Conservation (phyloP, 164 flowering plant genomes). For the Sextonia rubra region DNA sequence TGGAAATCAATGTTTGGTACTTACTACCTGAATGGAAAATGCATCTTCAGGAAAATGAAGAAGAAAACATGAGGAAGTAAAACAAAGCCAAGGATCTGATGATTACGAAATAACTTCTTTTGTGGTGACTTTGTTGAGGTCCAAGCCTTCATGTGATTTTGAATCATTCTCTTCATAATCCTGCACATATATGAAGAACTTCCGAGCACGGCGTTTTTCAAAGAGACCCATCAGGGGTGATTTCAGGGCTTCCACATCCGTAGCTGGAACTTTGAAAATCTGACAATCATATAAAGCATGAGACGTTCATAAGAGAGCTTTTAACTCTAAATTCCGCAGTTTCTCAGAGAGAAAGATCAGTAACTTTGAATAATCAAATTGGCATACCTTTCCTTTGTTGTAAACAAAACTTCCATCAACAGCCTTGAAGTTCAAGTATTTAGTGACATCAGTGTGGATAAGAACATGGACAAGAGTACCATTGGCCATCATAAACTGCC, state of each 20-base stretch:
- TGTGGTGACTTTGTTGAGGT: conserved; percentile 66
- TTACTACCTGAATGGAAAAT: too few species aligned
- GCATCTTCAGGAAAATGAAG: too few species aligned
- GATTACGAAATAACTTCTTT: conserved; percentile 73
- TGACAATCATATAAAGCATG: conserved; percentile 17
- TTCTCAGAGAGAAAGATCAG: neutral
- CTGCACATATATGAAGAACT: conserved; percentile 93
- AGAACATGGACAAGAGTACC: conserved; percentile 83
- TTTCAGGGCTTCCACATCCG: conserved; percentile 93
- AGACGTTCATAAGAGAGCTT: neutral
- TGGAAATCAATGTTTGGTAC: too few species aligned
- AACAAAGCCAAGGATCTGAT: conserved; percentile 9
- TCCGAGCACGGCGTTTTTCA: conserved; percentile 91
- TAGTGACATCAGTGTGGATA: conserved; percentile 92
- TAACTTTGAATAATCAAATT: neutral
- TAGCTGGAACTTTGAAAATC: conserved; percentile 95
- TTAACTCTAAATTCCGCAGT: neutral
- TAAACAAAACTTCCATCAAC: conserved; percentile 99
- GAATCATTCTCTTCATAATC: conserved; percentile 88
- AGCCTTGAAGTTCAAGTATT: conserved; percentile 89
- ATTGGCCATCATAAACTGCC: conserved; percentile 95
- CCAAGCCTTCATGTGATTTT: conserved; percentile 88
- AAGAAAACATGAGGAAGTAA: neutral
- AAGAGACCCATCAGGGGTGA: conserved; percentile 90
- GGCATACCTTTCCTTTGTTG: conserved; percentile 80